Evolutionary conservation across 148 eudicot genomes (phyloP), one percentile per base, ranked within the genome.

Genomic region (Arbutus unedo): DNA sequence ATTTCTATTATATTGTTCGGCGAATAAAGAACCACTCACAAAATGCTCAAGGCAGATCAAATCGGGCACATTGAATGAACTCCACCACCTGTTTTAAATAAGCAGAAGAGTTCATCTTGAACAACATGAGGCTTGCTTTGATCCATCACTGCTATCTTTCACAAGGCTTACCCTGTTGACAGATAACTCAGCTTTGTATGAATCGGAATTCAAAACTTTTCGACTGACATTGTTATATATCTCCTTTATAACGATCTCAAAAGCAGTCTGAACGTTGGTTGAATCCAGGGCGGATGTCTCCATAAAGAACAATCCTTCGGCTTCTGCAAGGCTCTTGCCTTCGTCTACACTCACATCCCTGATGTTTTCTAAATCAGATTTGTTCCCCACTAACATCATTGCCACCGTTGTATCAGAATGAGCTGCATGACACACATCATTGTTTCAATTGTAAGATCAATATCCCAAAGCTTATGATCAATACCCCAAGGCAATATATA

Each of bases 231-330:
- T 90, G 66, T 70, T 87, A 83, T 89, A 92, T 74, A 92, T 92
- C 79, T 91, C 92, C 75, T 82, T 82, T 73, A 92, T 90, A 23
- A 92, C 91, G 54, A 92, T 85, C 87, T 91, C 95, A 59, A 91
- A 92, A 53, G 95, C 93, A 43, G 82, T 87, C 72, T 83, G 89
- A 77, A 92, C 95, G 44, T 92, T 92, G 8, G 92, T 92, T 0
- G 95, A 90, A 84, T 91, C 91, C 78, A 88, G 84, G n/a, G 96
- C 96, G 6, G 96, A 93, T 50, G 96, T 93, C 83, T 93, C 96
- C 85, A 91, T 88, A 45, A 93, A 93, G 87, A 93, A 93, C 83
- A 93, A 84, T 0, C 94, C 93, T 25, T 93, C 90, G 80, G 89
- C 89, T 86, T 93, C 94, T 14, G 94, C 94, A 13, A 93, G 89